Conservation (phyloP, 495 filamentous ascomycete species). For the Oleoguttula mirabilis region DNA sequence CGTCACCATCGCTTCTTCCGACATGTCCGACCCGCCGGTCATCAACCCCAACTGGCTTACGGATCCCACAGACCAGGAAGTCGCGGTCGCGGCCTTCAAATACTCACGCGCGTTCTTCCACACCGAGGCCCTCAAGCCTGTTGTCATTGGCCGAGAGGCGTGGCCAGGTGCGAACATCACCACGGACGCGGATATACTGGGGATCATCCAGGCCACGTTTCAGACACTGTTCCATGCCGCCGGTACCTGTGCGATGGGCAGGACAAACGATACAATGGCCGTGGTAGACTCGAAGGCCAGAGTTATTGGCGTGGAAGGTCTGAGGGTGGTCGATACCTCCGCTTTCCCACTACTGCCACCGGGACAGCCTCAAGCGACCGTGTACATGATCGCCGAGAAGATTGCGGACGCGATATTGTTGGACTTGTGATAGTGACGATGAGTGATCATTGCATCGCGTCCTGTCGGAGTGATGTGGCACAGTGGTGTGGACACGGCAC, state of each 20-base stretch:
- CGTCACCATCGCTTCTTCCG: conserved; percentile 37
- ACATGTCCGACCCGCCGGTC: conserved; percentile 35
- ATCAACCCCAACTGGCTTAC: conserved; percentile 46
- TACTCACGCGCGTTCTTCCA: conserved; percentile 37
- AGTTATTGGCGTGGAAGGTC: conserved; percentile 39
- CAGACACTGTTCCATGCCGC: conserved; percentile 40
- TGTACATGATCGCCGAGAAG: conserved; percentile 46
- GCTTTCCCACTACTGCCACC: conserved; percentile 37
- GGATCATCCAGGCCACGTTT: conserved; percentile 31
- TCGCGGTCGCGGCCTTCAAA: conserved; percentile 43
- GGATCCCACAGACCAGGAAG: conserved; percentile 41
- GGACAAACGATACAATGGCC: conserved; percentile 34
- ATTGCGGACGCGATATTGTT: conserved; percentile 32
- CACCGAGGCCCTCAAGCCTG: conserved; percentile 31
- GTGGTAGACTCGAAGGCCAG: conserved; percentile 42
- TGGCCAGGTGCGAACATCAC: conserved; percentile 37
- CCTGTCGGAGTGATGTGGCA: no score
- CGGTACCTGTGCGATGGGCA: conserved; percentile 44
- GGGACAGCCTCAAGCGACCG: conserved; percentile 37
- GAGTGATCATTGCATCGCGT: no score
- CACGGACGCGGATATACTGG: conserved; percentile 42
- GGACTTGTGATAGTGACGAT: no score
- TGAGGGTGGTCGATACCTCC: conserved; percentile 48
- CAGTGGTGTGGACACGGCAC: no score
- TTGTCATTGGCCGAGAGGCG: conserved; percentile 36